phyloP scores from a whole-genome alignment of 805 yeast genomes.

The Metschnikowia anglica region DNA sequence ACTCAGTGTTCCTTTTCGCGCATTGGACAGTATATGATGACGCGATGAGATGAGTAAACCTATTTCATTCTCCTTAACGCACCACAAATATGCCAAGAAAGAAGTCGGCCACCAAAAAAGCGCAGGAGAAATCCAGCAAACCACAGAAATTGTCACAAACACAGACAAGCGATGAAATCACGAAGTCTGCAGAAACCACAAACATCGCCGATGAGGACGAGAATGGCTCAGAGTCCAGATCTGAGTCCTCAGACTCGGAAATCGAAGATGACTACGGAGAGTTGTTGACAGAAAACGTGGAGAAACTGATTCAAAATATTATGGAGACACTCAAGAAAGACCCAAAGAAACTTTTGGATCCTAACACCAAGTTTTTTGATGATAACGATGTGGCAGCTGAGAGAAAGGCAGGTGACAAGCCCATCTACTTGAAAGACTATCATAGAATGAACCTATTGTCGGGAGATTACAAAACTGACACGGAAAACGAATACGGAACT shows the following conservation, averaged over 20 bases:
- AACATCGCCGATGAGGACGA: conserved; percentile 28
- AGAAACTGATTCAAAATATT: conserved; percentile 72
- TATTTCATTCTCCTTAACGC: neutral
- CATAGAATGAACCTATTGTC: conserved; percentile 81
- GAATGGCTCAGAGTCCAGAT: conserved; percentile 31
- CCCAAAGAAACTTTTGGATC: conserved; percentile 65
- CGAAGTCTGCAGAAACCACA: neutral
- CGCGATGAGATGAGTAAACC: conserved; percentile 15
- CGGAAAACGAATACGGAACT: conserved; percentile 41
- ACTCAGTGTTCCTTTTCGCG: too few relatives aligned
- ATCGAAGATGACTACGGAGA: conserved; percentile 94
- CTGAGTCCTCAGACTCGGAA: conserved; percentile 47
- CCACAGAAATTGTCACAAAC: neutral
- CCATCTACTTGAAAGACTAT: conserved; percentile 87
- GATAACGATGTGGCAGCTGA: conserved; percentile 47
- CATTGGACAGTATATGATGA: conserved; percentile 1
- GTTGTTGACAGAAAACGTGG: conserved; percentile 80
- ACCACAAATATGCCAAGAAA: conserved; percentile 67
- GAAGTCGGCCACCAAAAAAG: conserved; percentile 79
- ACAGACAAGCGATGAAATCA: neutral
- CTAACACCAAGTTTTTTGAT: conserved; percentile 70
- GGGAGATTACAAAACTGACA: conserved; percentile 58
- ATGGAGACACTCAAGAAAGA: conserved; percentile 65
- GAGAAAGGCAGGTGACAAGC: conserved; percentile 44
- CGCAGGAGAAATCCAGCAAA: conserved; percentile 44